A percentile compares a stretch with the other conserved stretches of the same genome.
These are phyloP conservation scores for Vigna unguiculata DNA, from an alignment of 306 rosid genomes.

Conservation along the genomic window DNA sequence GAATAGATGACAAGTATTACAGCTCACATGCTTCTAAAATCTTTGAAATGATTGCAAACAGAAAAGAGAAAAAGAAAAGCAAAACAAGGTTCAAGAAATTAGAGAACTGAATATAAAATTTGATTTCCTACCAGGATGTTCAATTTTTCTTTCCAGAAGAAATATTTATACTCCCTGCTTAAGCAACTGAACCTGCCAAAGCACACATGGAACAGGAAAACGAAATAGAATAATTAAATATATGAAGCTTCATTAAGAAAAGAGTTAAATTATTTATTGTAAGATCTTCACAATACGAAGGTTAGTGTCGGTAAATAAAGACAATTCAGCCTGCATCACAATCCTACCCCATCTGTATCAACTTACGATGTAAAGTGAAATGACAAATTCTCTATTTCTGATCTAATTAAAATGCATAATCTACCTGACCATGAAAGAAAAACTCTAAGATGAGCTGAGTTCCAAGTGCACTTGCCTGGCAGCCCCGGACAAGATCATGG, in stretches of 20 bases:
- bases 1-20: slow-evolving; percentile 35
- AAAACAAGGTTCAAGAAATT: slow-evolving; percentile 29
- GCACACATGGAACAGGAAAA: slow-evolving; percentile 38
- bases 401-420: not conserved
- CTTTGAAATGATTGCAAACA: slow-evolving; percentile 30
- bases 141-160: slow-evolving; percentile 85
- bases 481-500: not conserved
- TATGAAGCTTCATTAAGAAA: slow-evolving; percentile 27
- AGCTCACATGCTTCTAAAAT: slow-evolving; percentile 33
- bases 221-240: slow-evolving; percentile 38
- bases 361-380: slow-evolving; percentile 4
- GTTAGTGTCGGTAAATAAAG: slow-evolving; percentile 26
- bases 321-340: slow-evolving; percentile 27
- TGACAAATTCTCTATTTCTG: slow-evolving; percentile 1
- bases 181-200: slow-evolving; percentile 89
- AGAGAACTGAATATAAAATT: slow-evolving; percentile 26
- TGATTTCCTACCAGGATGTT: slow-evolving; percentile 60
- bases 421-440: not conserved
- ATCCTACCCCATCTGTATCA: slow-evolving; percentile 13
- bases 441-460: not conserved
- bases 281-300: slow-evolving; percentile 24
- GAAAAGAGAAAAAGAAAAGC: slow-evolving; percentile 22
- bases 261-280: not conserved
- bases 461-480: not conserved
- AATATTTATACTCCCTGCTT: slow-evolving; percentile 88